Evolutionary conservation across 2,329 filamentous ascomycete genomes (phyloP).

Genomic region (Phoma herbarum): DNA sequence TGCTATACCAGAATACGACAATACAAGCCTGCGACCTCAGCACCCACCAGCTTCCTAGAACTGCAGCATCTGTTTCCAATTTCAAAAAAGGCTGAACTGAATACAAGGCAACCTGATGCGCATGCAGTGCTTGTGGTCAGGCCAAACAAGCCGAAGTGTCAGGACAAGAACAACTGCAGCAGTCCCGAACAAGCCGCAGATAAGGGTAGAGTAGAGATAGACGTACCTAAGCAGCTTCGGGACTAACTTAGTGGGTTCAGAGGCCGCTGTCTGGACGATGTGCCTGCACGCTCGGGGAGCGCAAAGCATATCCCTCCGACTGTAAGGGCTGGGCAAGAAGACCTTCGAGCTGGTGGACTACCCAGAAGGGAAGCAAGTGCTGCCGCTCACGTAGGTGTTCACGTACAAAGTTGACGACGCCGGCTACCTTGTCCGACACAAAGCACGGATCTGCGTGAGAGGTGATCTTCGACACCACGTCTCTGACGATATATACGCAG

Average conservation of each 20-base stretch:
- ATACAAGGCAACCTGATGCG: no score
- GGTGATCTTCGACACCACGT: not conserved
- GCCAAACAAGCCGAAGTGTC: not conserved
- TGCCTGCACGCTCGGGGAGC: constrained; percentile 62
- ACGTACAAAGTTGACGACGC: no score
- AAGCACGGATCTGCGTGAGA: not conserved
- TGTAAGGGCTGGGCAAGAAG: constrained; percentile 63
- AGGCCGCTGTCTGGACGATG: constrained; percentile 49
- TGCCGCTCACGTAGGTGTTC: no score
- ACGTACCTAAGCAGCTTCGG: constrained; percentile 50
- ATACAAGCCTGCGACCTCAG: no score
- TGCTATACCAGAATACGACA: no score
- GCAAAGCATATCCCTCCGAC: constrained; percentile 58
- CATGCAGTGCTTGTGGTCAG: no score
- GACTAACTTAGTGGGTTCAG: constrained; percentile 49
- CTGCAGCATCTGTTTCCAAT: no score
- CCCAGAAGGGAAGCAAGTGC: no score
- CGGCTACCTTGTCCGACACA: not conserved
- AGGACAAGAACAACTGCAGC: constrained; percentile 5
- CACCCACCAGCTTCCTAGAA: no score
- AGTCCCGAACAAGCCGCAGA: not conserved
- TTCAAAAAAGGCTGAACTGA: no score
- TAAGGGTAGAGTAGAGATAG: not conserved
- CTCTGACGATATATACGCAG: not conserved
- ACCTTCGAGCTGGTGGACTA: no score